Conservation (phyloP, 352 stramenopile species). For the Pythium aquatile region DNA sequence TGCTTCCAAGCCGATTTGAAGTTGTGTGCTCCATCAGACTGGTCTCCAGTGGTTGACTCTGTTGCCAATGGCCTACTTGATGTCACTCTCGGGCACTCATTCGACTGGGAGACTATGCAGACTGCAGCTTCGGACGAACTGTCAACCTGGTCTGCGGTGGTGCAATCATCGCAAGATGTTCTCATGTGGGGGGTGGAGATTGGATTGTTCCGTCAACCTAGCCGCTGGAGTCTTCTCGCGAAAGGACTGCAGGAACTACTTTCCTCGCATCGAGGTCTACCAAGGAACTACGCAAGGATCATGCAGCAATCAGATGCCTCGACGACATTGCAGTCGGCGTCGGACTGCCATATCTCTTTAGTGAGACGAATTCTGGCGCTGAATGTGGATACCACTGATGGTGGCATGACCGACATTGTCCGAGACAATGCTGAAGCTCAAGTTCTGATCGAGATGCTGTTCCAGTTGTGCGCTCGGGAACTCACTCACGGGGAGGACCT, state of each 20-base stretch:
- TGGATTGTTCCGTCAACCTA: constrained; percentile 15
- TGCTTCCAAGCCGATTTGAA: constrained; percentile 20
- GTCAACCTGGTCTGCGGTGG: background rate
- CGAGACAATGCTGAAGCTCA: constrained; percentile 11
- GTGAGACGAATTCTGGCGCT: constrained; percentile 9
- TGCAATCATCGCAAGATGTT: constrained; percentile 13
- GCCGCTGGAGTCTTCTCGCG: constrained; percentile 17
- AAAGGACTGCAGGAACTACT: constrained; percentile 8
- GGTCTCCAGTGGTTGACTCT: constrained; percentile 2
- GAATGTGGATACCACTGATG: constrained; percentile 15
- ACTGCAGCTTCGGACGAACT: background rate
- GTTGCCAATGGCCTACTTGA: constrained; percentile 6
- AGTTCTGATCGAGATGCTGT: constrained; percentile 10
- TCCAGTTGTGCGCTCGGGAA: constrained; percentile 17
- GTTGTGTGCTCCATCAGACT: background rate
- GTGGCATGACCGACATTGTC: constrained; percentile 9
- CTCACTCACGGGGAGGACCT: background rate
- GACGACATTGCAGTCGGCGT: background rate
- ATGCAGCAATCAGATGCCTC: constrained; percentile 11
- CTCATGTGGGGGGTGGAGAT: constrained; percentile 24
- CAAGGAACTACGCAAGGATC: constrained; percentile 14
- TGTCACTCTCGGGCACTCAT: constrained; percentile 4
- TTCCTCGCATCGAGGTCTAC: background rate
- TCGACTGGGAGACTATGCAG: background rate
- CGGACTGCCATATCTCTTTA: constrained; percentile 15